Base-by-base conservation (phyloP, 805 yeast genomes). In the Isabelozyma gotoi region DNA sequence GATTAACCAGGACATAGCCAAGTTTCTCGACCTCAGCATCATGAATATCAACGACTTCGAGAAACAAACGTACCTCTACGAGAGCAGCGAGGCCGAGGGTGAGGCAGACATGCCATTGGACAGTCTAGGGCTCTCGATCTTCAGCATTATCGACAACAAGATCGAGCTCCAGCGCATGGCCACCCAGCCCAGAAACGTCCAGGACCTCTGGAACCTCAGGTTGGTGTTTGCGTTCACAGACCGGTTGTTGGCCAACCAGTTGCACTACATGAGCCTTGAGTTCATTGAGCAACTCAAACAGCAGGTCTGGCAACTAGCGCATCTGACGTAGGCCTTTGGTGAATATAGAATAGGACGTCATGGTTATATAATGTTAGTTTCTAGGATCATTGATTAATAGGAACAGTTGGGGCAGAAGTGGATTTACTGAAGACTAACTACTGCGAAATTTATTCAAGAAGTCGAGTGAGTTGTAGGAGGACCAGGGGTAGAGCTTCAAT, bases 121-220 rank as follows among this genome's bases (percentile, higher is more conserved):
- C 40, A 43, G 58, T 27, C 52, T 62, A 8, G 71, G 68, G 16
- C 63, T 78, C 19, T 73, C 77, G 3, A 68, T 80, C 3, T 68
- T 63, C 48, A 62, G 62, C 38, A 68, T 72, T 11, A 57, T 80
- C 20, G 88, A 85, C 56, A 69, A 74, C 48, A 79, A 81, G 53
- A 55, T 80, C 17, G 84, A 83, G 48, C 59, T 84, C 19, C 61
- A 61, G 19, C 56, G 56, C 2, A 60, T 77, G 52, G 79, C 80
- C 1, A 44, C 45, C 3, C 49, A 52, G 1, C 84, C 85, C 0
- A 41, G 47, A 10, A 56, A 61, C 1, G 49, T 70, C 3, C 84
- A 82, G 38, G 87, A 84, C 42, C 60, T 85, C 41, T 80, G 87
- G 83, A 83, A 81, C 51, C 60, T 85, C 45, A 76, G 77, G 46